Base-by-base conservation (phyloP, 257 asterid genomes). In the Primulina eburnea region DNA sequence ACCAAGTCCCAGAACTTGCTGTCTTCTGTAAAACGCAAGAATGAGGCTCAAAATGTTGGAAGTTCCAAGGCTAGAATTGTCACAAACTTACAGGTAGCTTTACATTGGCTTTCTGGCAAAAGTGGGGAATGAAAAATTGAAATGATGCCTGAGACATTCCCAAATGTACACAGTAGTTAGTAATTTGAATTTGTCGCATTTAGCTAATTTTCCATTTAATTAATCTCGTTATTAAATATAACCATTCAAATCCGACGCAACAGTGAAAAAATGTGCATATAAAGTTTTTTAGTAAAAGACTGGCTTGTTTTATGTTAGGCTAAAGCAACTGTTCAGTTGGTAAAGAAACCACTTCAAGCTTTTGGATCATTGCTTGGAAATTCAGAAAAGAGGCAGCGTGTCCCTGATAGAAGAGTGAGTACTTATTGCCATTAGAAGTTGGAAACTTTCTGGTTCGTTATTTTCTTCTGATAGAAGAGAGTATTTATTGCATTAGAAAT, bases 321-420 rank as follows among this genome's bases (percentile, higher is more conserved):
- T 70, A 87, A 85, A 82, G 96, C 86, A 70, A 83, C 87, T 38
- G 91, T 90, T 79, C 91, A 87, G 83, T 79, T 78, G 70, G 67
- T 84, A 60, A 88, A 87, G 89, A 94, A 89, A 79, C 97, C 97
- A 61, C 85, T 71, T 76, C 87, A 89, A 74, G 90, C 89, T 73
- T 86, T 94, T 78, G 97, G 99, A 80, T 88, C 93, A 40, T 58
- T 91, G 83, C 82, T 91, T 24, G 97, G 97, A 62, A 78, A 80
- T 70, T 75, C 96, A 28, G 81, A 85, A 11, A 91, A 94, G 79
- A 84, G 96, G 80, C 91, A 88, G 86, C 80, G 82, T 80, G 84
- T 79, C 62, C 73, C 95, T 52, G 90, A 84, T 60, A 86, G 63
- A 76, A 77, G 66, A 62, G 98, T 90, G 78, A 76, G 89, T 74